phyloP scores from a whole-genome alignment of 345 rosid species.

The Viola odorata region DNA sequence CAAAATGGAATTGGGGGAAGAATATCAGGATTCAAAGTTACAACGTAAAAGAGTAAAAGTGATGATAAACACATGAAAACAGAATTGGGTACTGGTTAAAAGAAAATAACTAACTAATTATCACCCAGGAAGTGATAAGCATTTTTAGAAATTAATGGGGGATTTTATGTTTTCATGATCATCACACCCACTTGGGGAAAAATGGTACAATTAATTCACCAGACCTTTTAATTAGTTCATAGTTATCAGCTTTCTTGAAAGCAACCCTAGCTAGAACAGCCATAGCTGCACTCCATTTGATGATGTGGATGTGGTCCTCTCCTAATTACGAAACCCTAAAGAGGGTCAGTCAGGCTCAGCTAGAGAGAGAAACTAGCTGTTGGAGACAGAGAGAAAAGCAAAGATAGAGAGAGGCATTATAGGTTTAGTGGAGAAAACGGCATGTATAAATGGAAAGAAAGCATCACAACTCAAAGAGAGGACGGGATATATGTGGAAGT shows the following conservation, averaged over 20 bases:
- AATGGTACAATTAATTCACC: constrained; percentile 19
- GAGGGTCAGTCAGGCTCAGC: constrained; percentile 26
- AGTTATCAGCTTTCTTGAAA: constrained; percentile 52
- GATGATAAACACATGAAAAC: not conserved
- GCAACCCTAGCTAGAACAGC: constrained; percentile 69
- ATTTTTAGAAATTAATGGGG: constrained; percentile 24
- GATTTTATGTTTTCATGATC: constrained; percentile 37
- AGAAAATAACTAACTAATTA: not conserved
- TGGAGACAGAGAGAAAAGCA: not conserved
- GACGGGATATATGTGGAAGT: constrained; percentile 15
- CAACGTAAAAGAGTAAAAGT: not conserved
- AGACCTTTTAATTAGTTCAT: constrained; percentile 4
- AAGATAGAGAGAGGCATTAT: not conserved
- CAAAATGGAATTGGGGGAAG: not conserved
- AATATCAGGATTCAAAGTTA: not conserved
- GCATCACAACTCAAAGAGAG: constrained; percentile 17
- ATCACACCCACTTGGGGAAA: constrained; percentile 18
- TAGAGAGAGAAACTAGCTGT: constrained; percentile 26
- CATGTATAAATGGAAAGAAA: constrained; percentile 64
- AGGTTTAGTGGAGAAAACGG: constrained; percentile 42
- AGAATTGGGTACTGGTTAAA: not conserved
- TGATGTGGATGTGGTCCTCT: constrained; percentile 53
- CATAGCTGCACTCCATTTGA: constrained; percentile 35
- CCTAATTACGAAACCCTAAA: no score
- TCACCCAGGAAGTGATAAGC: constrained; percentile 31